A percentile compares a stretch with the other conserved stretches of the same genome.
Evolutionary conservation across 768 basidiomycete genomes (phyloP).

Genomic region (Russula compacta): DNA sequence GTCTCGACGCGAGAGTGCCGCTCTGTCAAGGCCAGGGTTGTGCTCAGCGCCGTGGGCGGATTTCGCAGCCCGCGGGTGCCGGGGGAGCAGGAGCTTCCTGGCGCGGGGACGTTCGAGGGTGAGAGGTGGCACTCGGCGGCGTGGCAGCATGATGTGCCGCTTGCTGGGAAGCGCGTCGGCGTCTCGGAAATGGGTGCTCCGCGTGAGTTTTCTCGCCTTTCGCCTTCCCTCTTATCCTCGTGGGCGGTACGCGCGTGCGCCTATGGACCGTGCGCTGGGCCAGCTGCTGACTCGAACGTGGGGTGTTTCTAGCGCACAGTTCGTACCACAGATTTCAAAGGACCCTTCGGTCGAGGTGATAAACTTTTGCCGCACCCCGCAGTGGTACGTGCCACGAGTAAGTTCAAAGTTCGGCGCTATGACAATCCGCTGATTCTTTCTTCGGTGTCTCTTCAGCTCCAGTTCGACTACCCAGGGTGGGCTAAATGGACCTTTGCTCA

Average conservation of each 20-base stretch:
- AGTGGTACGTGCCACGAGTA: conserved; percentile 49
- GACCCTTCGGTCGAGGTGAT: conserved; percentile 42
- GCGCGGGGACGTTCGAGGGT: conserved; percentile 35
- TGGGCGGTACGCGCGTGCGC: background rate
- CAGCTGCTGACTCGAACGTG: background rate
- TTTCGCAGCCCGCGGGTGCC: conserved; percentile 24
- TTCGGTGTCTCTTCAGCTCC: conserved; percentile 23
- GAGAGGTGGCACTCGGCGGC: conserved; percentile 44
- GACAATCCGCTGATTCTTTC: background rate
- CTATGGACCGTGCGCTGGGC: background rate
- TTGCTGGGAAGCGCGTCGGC: conserved; percentile 45
- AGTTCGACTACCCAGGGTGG: conserved; percentile 35
- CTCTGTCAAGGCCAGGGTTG: conserved; percentile 19
- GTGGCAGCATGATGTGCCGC: conserved; percentile 45
- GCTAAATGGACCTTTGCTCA: conserved; percentile 46
- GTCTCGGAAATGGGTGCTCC: conserved; percentile 57
- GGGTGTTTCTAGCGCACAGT: conserved; percentile 40
- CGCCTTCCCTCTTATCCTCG: too few relatives aligned
- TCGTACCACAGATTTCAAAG: conserved; percentile 43
- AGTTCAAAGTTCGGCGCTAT: conserved; percentile 18
- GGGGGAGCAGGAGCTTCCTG: conserved; percentile 21
- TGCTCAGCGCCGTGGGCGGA: conserved; percentile 26
- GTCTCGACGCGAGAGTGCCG: background rate
- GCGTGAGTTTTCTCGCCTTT: conserved; percentile 28
- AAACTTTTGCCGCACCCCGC: conserved; percentile 49